Percentiles rank a stretch among this genome's conserved stretches.
phyloP scores from a whole-genome alignment of 148 eudicot genomes.

The Polygonum maritimum region DNA sequence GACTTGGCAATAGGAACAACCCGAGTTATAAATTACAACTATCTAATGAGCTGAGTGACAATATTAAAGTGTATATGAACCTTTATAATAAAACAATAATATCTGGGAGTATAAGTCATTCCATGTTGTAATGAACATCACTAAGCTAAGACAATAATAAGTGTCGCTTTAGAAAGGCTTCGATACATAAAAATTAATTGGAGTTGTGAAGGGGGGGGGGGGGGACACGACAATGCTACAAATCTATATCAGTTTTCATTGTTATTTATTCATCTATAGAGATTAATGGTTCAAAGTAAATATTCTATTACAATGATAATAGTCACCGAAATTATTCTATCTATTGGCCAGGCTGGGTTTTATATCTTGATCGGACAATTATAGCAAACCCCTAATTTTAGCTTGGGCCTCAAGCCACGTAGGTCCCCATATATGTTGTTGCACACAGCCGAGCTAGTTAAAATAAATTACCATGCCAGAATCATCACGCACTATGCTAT shows the following conservation, averaged over 20 bases:
- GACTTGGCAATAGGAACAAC: neutral
- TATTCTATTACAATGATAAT: no score
- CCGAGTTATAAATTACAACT: neutral
- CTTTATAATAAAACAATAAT: neutral
- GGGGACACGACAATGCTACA: neutral
- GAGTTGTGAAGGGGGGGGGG: neutral
- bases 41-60: neutral
- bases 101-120: neutral
- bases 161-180: neutral
- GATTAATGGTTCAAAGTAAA: no score
- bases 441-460: no score
- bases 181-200: no score
- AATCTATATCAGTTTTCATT: neutral
- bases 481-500: no score
- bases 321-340: no score
- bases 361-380: no score
- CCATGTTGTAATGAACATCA: neutral
- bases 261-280: neutral
- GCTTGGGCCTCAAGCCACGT: no score
- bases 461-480: no score
- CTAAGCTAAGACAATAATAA: neutral
- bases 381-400: no score
- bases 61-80: neutral
- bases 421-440: no score
- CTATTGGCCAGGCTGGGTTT: no score